A percentile compares a stretch with the other conserved stretches of the same genome.
These are phyloP conservation scores for Testicularia cyperi DNA, from an alignment of 1,284 basidiomycete species.

Conservation along the genomic window DNA sequence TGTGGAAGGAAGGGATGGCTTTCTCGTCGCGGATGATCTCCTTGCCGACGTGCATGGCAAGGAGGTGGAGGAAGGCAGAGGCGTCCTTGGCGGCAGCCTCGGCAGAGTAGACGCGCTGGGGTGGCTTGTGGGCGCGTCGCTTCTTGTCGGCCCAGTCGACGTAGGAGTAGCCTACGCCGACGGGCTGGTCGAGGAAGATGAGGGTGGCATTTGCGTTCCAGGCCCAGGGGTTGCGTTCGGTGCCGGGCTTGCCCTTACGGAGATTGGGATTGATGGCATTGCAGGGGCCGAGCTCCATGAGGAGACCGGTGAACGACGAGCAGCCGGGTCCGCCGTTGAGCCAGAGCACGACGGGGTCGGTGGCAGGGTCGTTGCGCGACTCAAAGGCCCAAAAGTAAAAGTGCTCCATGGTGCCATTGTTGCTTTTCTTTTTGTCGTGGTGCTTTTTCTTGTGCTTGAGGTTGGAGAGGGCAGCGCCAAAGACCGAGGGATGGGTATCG, in stretches of 20 bases:
- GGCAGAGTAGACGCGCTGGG: slow-evolving; percentile 43
- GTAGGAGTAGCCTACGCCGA: slow-evolving; percentile 56
- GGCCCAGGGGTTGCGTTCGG: slow-evolving; percentile 48
- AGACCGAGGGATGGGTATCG: background rate
- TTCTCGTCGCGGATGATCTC: slow-evolving; percentile 27
- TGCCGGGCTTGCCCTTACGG: slow-evolving; percentile 30
- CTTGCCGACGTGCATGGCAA: slow-evolving; percentile 44
- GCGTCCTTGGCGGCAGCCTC: slow-evolving; percentile 51
- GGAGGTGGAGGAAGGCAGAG: slow-evolving; percentile 55
- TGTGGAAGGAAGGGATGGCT: slow-evolving; percentile 39
- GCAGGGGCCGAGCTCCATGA: slow-evolving; percentile 59
- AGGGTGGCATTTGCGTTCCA: slow-evolving; percentile 57
- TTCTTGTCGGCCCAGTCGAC: slow-evolving; percentile 53
- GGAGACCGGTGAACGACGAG: slow-evolving; percentile 51
- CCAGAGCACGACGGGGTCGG: slow-evolving; percentile 56
- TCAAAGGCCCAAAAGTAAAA: slow-evolving; percentile 60
- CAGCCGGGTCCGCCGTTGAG: slow-evolving; percentile 58
- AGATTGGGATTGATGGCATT: slow-evolving; percentile 37
- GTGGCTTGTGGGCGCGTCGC: slow-evolving; percentile 42
- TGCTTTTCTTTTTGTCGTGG: slow-evolving; percentile 20
- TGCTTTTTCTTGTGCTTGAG: slow-evolving; percentile 20
- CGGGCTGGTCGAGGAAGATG: slow-evolving; percentile 58
- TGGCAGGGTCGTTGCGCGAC: slow-evolving; percentile 47
- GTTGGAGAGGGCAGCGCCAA: slow-evolving; percentile 9
- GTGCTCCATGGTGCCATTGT: slow-evolving; percentile 54